Conservation (phyloP, 768 basidiomycete genomes). For the Lentinus tigrinus region DNA sequence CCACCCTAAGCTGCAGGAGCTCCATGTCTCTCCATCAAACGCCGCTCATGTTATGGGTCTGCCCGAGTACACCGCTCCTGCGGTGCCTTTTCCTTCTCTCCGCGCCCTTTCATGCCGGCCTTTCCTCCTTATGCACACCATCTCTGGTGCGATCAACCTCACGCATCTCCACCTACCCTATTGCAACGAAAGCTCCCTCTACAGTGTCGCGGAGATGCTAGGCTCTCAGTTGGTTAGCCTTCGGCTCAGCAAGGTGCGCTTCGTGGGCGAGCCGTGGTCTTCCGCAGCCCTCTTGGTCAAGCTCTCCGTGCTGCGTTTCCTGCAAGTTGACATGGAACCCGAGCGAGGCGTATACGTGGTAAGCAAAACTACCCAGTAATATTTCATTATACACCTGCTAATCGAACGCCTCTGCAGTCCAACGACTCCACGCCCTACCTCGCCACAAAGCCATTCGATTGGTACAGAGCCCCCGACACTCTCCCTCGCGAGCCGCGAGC, state of each 20-base stretch:
- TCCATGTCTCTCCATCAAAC: neutral
- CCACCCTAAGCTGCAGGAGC: neutral
- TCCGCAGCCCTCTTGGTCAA: neutral
- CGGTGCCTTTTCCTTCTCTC: neutral
- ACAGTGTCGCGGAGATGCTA: neutral
- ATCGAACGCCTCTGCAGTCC: neutral
- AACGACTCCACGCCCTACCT: neutral
- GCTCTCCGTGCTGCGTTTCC: neutral
- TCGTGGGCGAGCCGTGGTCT: neutral
- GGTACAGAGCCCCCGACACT: neutral
- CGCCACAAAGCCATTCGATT: neutral
- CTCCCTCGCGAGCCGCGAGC: neutral
- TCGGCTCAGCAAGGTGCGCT: neutral
- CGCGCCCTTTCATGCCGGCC: neutral
- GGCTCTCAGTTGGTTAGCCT: neutral
- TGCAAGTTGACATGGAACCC: neutral
- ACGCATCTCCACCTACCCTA: neutral
- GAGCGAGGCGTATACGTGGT: neutral
- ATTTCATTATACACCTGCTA: too few relatives aligned
- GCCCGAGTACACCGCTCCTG: neutral
- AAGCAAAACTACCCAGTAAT: too few relatives aligned
- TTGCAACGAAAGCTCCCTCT: neutral
- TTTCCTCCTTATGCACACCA: neutral
- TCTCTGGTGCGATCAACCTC: neutral
- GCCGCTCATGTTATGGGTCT: neutral